These are phyloP conservation scores for Colletotrichum tanaceti DNA, from an alignment of 2,329 filamentous ascomycete genomes.

Conservation along the genomic window DNA sequence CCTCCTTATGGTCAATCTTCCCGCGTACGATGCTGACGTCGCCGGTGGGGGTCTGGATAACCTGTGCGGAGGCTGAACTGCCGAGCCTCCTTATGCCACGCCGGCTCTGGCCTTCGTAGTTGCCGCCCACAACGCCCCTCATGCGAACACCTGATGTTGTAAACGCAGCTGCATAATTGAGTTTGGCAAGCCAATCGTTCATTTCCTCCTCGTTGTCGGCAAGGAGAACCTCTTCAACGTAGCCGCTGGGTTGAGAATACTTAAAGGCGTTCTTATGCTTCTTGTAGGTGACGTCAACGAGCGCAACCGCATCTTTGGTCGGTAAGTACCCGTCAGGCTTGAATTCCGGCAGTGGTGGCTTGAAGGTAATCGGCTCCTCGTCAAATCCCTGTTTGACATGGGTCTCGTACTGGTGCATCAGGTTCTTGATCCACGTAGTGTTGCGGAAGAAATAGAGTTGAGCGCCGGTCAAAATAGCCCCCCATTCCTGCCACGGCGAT, in stretches of 20 bases:
- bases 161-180: slow-evolving; percentile 97
- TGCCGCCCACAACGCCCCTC: slow-evolving; percentile 84
- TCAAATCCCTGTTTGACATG: slow-evolving; percentile 83
- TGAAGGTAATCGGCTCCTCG: slow-evolving; percentile 85
- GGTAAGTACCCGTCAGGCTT: slow-evolving; percentile 95
- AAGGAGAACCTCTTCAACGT: slow-evolving; percentile 86
- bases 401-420: slow-evolving; percentile 88
- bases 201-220: slow-evolving; percentile 91
- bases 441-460: slow-evolving; percentile 98
- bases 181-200: slow-evolving; percentile 95
- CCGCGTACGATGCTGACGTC: slow-evolving; percentile 79
- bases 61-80: slow-evolving; percentile 67
- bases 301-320: slow-evolving; percentile 89
- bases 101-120: slow-evolving; percentile 84
- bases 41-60: slow-evolving; percentile 77
- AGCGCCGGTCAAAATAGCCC: slow-evolving; percentile 93
- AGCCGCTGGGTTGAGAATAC: slow-evolving; percentile 84
- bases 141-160: slow-evolving; percentile 91
- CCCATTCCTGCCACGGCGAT: slow-evolving; percentile 99
- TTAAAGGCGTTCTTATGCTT: slow-evolving; percentile 96
- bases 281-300: slow-evolving; percentile 87
- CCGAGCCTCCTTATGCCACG: slow-evolving; percentile 79
- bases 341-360: slow-evolving; percentile 88
- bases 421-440: slow-evolving; percentile 87
- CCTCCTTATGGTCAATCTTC: slow-evolving; percentile 82